Evolutionary conservation across 2,329 filamentous ascomycete species (phyloP), one percentile per base, ranked within the genome.

Genomic region (Bipolaris zeicola): DNA sequence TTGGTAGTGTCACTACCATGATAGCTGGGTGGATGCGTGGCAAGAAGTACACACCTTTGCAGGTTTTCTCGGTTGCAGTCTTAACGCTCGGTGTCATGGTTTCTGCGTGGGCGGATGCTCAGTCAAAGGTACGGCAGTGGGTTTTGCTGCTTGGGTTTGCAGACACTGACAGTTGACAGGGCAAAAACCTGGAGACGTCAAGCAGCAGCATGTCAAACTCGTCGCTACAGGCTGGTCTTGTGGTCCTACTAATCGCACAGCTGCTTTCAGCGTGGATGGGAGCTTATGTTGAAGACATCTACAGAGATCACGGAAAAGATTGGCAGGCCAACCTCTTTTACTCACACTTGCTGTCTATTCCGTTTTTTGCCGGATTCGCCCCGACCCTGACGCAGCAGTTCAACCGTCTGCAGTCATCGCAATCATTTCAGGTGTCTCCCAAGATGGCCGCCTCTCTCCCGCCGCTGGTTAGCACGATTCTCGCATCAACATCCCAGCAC

Each of bases 281-380:
- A 4, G 85, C 97, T 28, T 98, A 96, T 74, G 94, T 94, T 0
- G 93, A 99, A 75, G 87, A 92, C 64, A 91, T 93, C 0, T 99
- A 98, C 79, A 85, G 85, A 56, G 85, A 84, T 54, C 92, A 96
- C 75, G 92, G 93, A 5, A 90, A 90, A 28, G 89, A 95, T 75
- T 98, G 95, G 92, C 90, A 89, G 66, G 95, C 98, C 76, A 96
- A 96, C 64, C 83, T 99, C 11, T 98, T 99, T 79, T 99, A 98
- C 80, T 96, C 91, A 20, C 87, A 89, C 64, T 74, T 91, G 6
- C 81, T 94, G 20, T 91, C 89, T 0, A 79, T 95, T 41, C 90
- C 91, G 0, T 81, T 95, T 20, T 95, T 94, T 70, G 68, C 90
- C 2, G 89, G 89, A 3, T 89, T 94, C 62, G 75, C 85, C n/a